Percentiles rank a stretch among this genome's conserved stretches.
phyloP scores from a whole-genome alignment of 352 stramenopile genomes.

The Thraustochytrium sp. region DNA sequence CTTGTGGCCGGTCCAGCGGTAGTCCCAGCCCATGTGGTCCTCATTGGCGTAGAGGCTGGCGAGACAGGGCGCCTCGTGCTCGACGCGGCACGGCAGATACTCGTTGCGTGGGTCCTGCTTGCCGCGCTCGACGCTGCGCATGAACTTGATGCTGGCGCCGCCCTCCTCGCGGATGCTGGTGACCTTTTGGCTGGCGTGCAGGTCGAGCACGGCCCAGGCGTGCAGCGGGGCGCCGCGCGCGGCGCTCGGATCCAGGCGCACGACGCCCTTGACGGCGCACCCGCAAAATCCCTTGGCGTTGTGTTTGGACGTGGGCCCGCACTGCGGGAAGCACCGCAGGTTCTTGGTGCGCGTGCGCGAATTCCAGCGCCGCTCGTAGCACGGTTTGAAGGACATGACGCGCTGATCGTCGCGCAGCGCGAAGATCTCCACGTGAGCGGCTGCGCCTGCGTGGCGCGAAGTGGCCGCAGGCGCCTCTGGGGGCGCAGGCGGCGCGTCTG shows the following conservation, averaged over 20 bases:
- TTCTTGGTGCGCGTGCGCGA: slow-evolving; percentile 21
- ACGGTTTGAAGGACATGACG: neutral
- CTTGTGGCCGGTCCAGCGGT: slow-evolving; percentile 15
- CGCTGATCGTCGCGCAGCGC: neutral
- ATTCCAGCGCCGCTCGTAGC: slow-evolving; percentile 18
- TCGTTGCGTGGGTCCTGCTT: slow-evolving; percentile 10
- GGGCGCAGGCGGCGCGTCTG: too few species aligned
- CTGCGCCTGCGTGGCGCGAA: neutral
- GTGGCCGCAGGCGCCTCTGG: neutral
- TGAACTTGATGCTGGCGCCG: neutral
- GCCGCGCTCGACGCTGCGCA: neutral
- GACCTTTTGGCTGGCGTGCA: neutral
- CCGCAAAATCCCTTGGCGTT: slow-evolving; percentile 7
- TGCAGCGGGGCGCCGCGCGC: neutral
- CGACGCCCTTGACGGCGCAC: neutral
- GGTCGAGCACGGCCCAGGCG: neutral
- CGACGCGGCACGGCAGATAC: neutral
- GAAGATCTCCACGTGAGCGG: neutral
- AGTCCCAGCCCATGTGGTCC: slow-evolving; percentile 21
- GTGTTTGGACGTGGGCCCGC: neutral
- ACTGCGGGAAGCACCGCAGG: neutral
- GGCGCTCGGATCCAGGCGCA: neutral
- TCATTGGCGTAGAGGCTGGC: neutral
- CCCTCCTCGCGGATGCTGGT: neutral
- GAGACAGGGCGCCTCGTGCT: neutral